Percentiles rank a stretch among this genome's conserved stretches.
phyloP scores from a whole-genome alignment of 768 basidiomycete genomes.

The Termitomyces sp. region DNA sequence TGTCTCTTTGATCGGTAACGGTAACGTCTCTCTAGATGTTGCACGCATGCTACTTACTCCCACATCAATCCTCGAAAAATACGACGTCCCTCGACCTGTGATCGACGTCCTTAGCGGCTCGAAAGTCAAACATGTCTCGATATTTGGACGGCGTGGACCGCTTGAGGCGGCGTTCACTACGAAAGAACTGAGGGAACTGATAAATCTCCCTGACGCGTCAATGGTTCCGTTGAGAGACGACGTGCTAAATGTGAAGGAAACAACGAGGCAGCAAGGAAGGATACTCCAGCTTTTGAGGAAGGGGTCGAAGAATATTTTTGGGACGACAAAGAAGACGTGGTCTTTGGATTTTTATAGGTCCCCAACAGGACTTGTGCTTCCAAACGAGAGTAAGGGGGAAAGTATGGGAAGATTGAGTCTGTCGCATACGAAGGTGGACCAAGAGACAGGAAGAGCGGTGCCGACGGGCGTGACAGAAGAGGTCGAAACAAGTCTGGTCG shows the following conservation, averaged over 20 bases:
- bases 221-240: constrained; percentile 59
- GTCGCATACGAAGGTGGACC: constrained; percentile 58
- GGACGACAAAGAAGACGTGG: constrained; percentile 64
- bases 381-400: constrained; percentile 13
- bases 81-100: constrained; percentile 78
- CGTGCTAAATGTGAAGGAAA: constrained; percentile 13
- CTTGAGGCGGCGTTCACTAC: constrained; percentile 87
- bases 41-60: constrained; percentile 85
- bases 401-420: constrained; percentile 43
- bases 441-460: constrained; percentile 41
- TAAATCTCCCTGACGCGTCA: constrained; percentile 56
- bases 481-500: constrained; percentile 68
- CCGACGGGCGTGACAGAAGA: constrained; percentile 52
- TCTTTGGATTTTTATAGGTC: constrained; percentile 78
- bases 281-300: constrained; percentile 62
- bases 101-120: constrained; percentile 64
- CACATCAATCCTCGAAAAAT: constrained; percentile 54
- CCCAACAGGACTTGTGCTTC: constrained; percentile 46
- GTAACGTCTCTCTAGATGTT: constrained; percentile 92
- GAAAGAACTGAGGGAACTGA: constrained; percentile 90
- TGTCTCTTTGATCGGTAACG: constrained; percentile 87
- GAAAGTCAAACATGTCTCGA: constrained; percentile 70
- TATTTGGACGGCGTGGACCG: constrained; percentile 84
- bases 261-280: constrained; percentile 64
- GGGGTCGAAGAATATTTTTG: constrained; percentile 51